Percentiles rank a stretch among this genome's conserved stretches.
Evolutionary conservation across 2,329 filamentous ascomycete species (phyloP).

Genomic region (Aaosphaeria arxii): DNA sequence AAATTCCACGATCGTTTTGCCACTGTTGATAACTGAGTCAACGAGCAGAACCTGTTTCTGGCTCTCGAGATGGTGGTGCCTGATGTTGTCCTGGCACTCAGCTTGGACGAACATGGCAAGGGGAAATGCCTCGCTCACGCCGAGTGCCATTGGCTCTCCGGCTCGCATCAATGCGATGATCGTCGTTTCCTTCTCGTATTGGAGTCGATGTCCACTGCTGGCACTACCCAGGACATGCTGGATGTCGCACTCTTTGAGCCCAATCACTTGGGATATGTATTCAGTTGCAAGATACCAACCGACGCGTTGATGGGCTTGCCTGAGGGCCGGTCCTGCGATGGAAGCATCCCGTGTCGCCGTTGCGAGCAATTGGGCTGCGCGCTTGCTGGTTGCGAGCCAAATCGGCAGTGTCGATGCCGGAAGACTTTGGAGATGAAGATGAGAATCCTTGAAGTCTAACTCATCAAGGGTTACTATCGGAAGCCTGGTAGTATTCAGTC

Average conservation of each 20-base stretch:
- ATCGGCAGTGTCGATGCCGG: background rate
- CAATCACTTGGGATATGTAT: conserved; percentile 47
- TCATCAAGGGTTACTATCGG: conserved; percentile 23
- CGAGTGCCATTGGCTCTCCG: conserved; percentile 60
- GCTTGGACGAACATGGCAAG: conserved; percentile 53
- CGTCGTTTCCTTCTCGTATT: conserved; percentile 46
- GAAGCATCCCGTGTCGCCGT: background rate
- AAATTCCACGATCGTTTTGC: background rate
- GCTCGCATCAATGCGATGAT: conserved; percentile 64
- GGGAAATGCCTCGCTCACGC: conserved; percentile 54
- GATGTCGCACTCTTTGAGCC: conserved; percentile 34
- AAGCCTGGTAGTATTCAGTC: conserved; percentile 44
- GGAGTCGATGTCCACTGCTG: conserved; percentile 47
- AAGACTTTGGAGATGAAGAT: too few relatives aligned
- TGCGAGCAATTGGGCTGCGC: background rate
- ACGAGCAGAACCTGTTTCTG: background rate
- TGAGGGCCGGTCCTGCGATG: background rate
- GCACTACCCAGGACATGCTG: conserved; percentile 51
- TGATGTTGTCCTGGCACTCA: conserved; percentile 15
- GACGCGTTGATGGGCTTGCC: conserved; percentile 15
- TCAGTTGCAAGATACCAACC: conserved; percentile 56
- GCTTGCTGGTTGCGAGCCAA: background rate
- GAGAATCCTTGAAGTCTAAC: background rate
- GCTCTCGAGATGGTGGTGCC: background rate
- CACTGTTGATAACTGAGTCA: background rate